Conservation (phyloP, 371 early-diverging fungal genomes). For the Gilbertella persicaria region DNA sequence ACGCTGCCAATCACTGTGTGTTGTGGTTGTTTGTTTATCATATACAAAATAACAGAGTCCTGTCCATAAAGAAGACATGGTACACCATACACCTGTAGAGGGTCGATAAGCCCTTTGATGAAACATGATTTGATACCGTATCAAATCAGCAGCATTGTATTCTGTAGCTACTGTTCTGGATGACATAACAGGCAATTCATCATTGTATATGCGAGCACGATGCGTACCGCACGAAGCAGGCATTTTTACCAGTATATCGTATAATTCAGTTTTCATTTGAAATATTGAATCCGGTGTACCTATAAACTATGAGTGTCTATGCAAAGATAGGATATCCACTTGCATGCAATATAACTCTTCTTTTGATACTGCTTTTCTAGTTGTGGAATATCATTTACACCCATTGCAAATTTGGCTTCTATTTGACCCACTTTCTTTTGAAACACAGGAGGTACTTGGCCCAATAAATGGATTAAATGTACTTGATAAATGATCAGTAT, state of each 20-base stretch:
- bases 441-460: conserved; percentile 24
- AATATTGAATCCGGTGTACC: conserved; percentile 65
- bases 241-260: conserved; percentile 54
- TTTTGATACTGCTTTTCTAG: conserved; percentile 30
- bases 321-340: conserved; percentile 5
- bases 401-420: conserved; percentile 48
- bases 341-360: conserved; percentile 59
- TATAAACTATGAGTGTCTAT: conserved; percentile 11
- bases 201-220: conserved; percentile 1
- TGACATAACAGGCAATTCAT: conserved; percentile 9
- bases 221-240: conserved; percentile 24
- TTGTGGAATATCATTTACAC: conserved; percentile 58
- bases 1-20: background rate
- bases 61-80: background rate
- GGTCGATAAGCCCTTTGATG: conserved; percentile 7
- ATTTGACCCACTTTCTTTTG: conserved; percentile 16
- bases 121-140: conserved; percentile 27
- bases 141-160: conserved; percentile 36
- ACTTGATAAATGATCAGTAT: conserved; percentile 21
- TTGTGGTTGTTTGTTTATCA: conserved; percentile 1
- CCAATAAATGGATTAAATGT: conserved; percentile 44
- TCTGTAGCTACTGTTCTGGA: conserved; percentile 9
- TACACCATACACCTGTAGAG: conserved; percentile 4
- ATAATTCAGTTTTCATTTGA: conserved; percentile 53
- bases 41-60: conserved; percentile 24